Base-by-base conservation (phyloP, 2,329 filamentous ascomycete species). In the Coniochaeta ligniaria region DNA sequence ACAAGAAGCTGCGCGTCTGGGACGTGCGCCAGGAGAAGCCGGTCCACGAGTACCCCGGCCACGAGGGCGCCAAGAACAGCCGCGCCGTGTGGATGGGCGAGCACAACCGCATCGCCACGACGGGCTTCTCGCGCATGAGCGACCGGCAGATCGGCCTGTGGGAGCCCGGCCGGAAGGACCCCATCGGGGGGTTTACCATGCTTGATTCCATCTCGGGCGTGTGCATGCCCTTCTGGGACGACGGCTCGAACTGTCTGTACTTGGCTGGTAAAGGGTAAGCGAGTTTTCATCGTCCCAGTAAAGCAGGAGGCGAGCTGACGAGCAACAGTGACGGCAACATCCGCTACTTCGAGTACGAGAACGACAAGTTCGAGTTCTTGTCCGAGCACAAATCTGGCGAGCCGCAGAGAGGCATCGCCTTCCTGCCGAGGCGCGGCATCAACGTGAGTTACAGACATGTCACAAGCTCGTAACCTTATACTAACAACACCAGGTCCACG, bases 191-290 rank as follows among this genome's bases (percentile, higher is more conserved):
- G 17, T 97, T 97, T 78, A 88, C 85, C 69, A 90, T 90, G 67
- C 83, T 99, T 57, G 95, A 99, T 76, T 96, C 92, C 55, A 96
- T 96, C 70, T 97, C 94, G 54, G 95, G 95, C 73, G 93, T 99
- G 62, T 96, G 92, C 83, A 97, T 99, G 91, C 95, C 95, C 35
- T 98, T 99, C 84, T 99, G 95, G 95, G 95, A 99, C 73, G 94
- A 98, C 63, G 92, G 93, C 63, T 96, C 91, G 59, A 92, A 95
- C 78, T 96, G 92, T 73, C 81, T 99, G 71, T 99, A 97, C 76
- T 84, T 99, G 72, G 95, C 95, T 69, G 95, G 95, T 73, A 98
- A 98, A 81, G 95, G 94, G 91, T 94, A 76, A 80, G 89, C 77
- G 26, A 28, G 36, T 45, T 6, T 56, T 43, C 12, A 36, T n/a